A percentile compares a stretch with the other conserved stretches of the same genome.
phyloP scores from a whole-genome alignment of 2,329 filamentous ascomycete genomes.

The Allantophomopsis lycopodina region DNA sequence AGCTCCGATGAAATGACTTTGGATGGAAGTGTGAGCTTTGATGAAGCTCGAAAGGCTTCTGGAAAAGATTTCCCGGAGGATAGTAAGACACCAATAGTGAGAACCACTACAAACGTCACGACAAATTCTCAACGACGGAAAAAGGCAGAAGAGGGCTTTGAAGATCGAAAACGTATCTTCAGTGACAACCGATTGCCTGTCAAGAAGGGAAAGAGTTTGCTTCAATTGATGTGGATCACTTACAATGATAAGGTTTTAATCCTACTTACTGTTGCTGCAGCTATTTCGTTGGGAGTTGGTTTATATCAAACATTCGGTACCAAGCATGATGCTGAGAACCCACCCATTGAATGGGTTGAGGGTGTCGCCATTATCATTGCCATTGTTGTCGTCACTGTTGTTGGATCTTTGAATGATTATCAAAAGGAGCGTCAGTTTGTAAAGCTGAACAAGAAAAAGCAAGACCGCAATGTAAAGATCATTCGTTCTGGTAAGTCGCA shows the following conservation, averaged over 20 bases:
- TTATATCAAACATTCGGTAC: constrained; percentile 58
- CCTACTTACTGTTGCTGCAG: constrained; percentile 54
- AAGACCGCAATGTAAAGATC: constrained; percentile 61
- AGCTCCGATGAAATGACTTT: constrained; percentile 54
- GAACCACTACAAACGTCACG: background rate
- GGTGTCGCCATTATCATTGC: constrained; percentile 68
- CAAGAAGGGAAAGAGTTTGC: constrained; percentile 55
- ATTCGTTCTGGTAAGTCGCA: constrained; percentile 59
- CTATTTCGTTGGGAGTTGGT: constrained; percentile 62
- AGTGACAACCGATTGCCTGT: constrained; percentile 55
- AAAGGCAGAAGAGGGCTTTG: constrained; percentile 22
- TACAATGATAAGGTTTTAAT: constrained; percentile 75
- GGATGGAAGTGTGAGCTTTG: constrained; percentile 52
- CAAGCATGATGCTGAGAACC: constrained; percentile 26
- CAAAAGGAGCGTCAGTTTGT: constrained; percentile 74
- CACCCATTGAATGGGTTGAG: constrained; percentile 65
- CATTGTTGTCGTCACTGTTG: constrained; percentile 61
- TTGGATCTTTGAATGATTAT: constrained; percentile 70
- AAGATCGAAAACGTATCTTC: constrained; percentile 57
- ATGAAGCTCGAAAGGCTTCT: constrained; percentile 30
- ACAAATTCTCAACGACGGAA: background rate
- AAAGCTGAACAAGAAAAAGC: constrained; percentile 68
- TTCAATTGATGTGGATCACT: constrained; percentile 63
- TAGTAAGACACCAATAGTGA: too few relatives aligned
- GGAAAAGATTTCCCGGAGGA: too few relatives aligned